Evolutionary conservation across 768 basidiomycete species (phyloP).

Genomic region (Botryobasidium botryosum): DNA sequence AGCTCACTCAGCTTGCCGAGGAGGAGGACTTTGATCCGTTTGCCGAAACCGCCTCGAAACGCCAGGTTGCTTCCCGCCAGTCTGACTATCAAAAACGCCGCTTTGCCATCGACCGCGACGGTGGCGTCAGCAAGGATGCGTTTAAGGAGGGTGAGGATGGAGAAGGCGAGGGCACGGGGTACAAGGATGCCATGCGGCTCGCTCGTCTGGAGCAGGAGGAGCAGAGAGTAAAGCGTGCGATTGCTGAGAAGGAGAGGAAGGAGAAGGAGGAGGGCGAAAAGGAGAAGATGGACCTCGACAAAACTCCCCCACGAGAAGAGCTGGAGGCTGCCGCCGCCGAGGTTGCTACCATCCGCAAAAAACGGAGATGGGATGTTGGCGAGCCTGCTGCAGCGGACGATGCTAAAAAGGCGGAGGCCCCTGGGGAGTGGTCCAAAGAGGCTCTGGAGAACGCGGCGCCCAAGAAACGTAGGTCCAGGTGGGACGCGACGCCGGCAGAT

Average conservation of each 20-base stretch:
- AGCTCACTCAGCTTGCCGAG: conserved; percentile 86
- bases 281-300: conserved; percentile 84
- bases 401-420: conserved; percentile 44
- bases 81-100: conserved; percentile 89
- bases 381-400: conserved; percentile 26
- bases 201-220: conserved; percentile 89
- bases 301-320: conserved; percentile 74
- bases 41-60: conserved; percentile 80
- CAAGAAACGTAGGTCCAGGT: conserved; percentile 86
- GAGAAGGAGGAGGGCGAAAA: conserved; percentile 51
- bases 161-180: conserved; percentile 61
- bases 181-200: conserved; percentile 92
- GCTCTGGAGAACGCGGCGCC: conserved; percentile 55
- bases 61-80: conserved; percentile 86
- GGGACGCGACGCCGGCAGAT: conserved; percentile 88
- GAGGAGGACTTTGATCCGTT: conserved; percentile 86
- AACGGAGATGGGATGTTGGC: conserved; percentile 64
- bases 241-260: conserved; percentile 75
- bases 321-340: conserved; percentile 56
- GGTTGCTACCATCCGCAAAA: conserved; percentile 44
- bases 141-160: conserved; percentile 46
- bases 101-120: conserved; percentile 51
- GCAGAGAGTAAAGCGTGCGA: conserved; percentile 57
- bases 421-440: conserved; percentile 61
- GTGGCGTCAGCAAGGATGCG: conserved; percentile 64